These are phyloP conservation scores for Magnusiomyces tetraspermus DNA, from an alignment of 1,139 yeast genomes.

Conservation along the genomic window DNA sequence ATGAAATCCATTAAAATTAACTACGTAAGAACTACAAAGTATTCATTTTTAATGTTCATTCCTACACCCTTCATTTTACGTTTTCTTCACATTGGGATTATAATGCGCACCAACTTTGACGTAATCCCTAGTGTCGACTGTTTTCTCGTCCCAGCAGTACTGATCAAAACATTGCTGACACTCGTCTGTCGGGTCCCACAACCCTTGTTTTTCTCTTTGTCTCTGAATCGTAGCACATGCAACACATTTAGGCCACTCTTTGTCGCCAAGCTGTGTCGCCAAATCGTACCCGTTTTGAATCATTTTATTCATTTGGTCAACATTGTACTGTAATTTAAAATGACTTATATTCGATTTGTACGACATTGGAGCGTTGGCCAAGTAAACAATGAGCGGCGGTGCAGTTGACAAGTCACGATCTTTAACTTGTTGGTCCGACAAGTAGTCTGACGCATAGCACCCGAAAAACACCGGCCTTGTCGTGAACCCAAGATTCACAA, in stretches of 20 bases:
- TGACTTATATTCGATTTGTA: slow-evolving; percentile 67
- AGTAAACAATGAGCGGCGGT: slow-evolving; percentile 72
- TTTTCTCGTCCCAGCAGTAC: slow-evolving; percentile 77
- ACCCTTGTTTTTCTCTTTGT: slow-evolving; percentile 61
- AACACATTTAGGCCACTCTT: slow-evolving; percentile 69
- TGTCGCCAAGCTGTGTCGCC: slow-evolving; percentile 54
- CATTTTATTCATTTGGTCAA: slow-evolving; percentile 51
- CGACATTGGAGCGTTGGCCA: slow-evolving; percentile 67
- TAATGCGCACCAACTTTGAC: slow-evolving; percentile 6
- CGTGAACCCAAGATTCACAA: slow-evolving; percentile 40
- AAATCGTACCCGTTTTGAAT: slow-evolving; percentile 73
- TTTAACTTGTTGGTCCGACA: slow-evolving; percentile 25
- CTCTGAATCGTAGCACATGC: slow-evolving; percentile 87
- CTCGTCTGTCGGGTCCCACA: slow-evolving; percentile 54
- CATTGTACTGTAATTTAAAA: slow-evolving; percentile 54
- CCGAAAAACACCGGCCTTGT: slow-evolving; percentile 68
- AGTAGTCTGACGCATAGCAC: slow-evolving; percentile 61
- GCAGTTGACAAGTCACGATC: slow-evolving; percentile 23
- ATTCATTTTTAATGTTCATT: no score
- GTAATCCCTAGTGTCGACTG: slow-evolving; percentile 14
- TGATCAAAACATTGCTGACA: slow-evolving; percentile 63
- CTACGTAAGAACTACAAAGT: no score
- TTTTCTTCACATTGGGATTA: slow-evolving; percentile 2
- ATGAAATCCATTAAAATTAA: no score
- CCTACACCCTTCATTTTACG: background rate